Evolutionary conservation across 768 basidiomycete genomes (phyloP), one percentile per base, ranked within the genome.

Genomic region (Suillus occidentalis): DNA sequence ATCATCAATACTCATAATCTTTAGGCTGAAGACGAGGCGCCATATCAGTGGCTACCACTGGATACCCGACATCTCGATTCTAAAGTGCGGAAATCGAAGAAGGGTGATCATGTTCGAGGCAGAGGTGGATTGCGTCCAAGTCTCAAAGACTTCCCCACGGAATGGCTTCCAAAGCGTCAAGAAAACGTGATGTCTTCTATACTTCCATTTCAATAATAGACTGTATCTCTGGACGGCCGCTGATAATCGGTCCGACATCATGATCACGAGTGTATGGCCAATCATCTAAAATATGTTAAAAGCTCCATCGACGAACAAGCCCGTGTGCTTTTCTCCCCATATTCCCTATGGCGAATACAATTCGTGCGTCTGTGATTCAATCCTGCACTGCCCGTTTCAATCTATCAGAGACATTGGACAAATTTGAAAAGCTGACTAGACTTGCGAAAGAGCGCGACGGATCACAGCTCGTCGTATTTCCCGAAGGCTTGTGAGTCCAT

Each of bases 31-130:
- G 88, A 83, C 73, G 28, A 71, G 75, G 50, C 64, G 22, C 34
- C 79, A 84, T 69, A 77, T 90, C 72, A 79, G 79, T 50, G 85
- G 88, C 69, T 95, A 36, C 94, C 96, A 2, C 71, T 94, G n/a
- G 95, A 97, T 74, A 77, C 84, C 47, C 87, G 96, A 63, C 93
- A 96, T 77, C 76, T 95, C 22, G 84, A 87, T 69, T 85, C 92
- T 3, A 90, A 87, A 74, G 80, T 81, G 53, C 81, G 82, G 69
- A 95, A 94, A 77, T 87, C 87, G 57, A 89, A 87, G 74, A 86
- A 84, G 72, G 90, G 90, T 28, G 91, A 89, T 65, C 87, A 91
- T 75, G 80, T 83, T 59, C 82, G 84, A 63, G 82, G 83, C 68
- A 81, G 85, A 67, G 73, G 81, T 40, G 77, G 84, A 60, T 74